phyloP scores from a whole-genome alignment of 257 asterid genomes.

The Striga asiatica region DNA sequence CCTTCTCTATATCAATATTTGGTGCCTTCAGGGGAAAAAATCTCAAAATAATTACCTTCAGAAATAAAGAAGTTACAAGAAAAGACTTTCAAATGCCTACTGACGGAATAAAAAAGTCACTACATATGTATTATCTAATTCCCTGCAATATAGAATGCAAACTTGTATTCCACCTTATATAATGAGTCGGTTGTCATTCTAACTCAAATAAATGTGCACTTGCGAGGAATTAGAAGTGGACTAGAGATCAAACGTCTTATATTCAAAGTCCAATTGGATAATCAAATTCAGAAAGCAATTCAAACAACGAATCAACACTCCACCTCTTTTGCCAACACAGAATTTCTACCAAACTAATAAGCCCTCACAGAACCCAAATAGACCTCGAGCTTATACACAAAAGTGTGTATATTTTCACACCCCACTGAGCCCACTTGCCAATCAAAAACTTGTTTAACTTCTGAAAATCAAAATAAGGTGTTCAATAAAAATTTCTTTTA shows the following conservation, averaged over 20 bases:
- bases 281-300: not conserved
- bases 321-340: not conserved
- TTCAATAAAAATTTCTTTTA: not conserved
- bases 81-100: too few relatives aligned
- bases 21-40: constrained; percentile 41
- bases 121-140: too few relatives aligned
- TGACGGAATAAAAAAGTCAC: too few relatives aligned
- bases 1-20: constrained; percentile 47
- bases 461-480: not conserved
- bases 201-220: too few relatives aligned
- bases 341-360: not conserved
- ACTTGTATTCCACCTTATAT: too few relatives aligned
- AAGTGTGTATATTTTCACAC: not conserved
- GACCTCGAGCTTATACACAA: not conserved
- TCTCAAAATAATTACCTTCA: not conserved
- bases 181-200: too few relatives aligned
- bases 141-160: too few relatives aligned
- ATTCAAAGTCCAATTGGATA: not conserved
- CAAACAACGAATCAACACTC: not conserved
- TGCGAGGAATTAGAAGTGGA: too few relatives aligned
- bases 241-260: too few relatives aligned
- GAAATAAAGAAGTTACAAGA: too few relatives aligned
- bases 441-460: not conserved
- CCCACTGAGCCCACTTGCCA: not conserved
- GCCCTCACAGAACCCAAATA: not conserved